Conservation (phyloP, 805 yeast genomes). For the Blastobotrys parvus region DNA sequence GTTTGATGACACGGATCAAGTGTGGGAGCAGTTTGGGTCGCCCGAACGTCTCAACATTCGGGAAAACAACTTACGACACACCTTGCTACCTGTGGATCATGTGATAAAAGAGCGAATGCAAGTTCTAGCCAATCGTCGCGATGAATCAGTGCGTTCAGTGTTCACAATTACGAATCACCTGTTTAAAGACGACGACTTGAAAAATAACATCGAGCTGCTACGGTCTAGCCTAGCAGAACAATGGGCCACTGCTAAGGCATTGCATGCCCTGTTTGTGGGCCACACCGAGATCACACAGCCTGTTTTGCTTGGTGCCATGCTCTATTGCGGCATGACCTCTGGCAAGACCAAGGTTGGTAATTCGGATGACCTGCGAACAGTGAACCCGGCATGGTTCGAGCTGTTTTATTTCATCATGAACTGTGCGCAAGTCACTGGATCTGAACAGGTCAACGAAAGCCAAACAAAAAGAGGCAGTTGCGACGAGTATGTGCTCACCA, state of each 20-base stretch:
- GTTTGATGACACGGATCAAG: not conserved
- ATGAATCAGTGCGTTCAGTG: not conserved
- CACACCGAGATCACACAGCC: constrained; percentile 6
- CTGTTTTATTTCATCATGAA: constrained; percentile 4
- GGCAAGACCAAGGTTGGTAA: not conserved
- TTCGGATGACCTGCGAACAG: constrained; percentile 1
- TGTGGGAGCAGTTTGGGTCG: not conserved
- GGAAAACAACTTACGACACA: not conserved
- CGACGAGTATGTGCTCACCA: not conserved
- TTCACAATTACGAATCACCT: not conserved
- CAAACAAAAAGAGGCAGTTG: not conserved
- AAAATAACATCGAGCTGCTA: not conserved
- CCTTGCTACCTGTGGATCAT: not conserved
- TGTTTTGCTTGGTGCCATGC: constrained; percentile 3
- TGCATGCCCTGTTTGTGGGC: constrained; percentile 1
- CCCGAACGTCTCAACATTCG: not conserved
- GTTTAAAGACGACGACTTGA: not conserved
- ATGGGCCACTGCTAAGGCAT: not conserved
- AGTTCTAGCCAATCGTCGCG: not conserved
- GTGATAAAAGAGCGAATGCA: not conserved
- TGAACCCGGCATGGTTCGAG: constrained; percentile 1
- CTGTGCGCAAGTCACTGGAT: constrained; percentile 2
- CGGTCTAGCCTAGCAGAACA: not conserved
- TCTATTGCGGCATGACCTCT: constrained; percentile 3
- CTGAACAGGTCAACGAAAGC: no score